Evolutionary conservation across 352 stramenopile genomes (phyloP), one percentile per base, ranked within the genome.

Genomic region (Pythium angustatum): DNA sequence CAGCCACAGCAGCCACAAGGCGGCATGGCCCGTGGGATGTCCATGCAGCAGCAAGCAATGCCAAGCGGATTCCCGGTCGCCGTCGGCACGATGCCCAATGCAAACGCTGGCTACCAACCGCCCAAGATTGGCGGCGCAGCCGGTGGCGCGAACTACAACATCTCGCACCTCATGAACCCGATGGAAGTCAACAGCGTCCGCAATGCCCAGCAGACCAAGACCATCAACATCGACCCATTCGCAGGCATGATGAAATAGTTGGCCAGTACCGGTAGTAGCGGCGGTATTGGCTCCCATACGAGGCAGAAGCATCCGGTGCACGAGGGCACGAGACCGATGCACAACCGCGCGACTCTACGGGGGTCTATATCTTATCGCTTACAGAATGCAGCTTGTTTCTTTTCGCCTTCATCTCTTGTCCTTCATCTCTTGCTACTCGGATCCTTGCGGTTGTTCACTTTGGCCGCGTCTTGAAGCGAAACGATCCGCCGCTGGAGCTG

Each of bases 161-260:
- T 94, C 54, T 92, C 85, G 12, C 79, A 90, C 62, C 66, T 92
- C 43, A 90, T 94, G 83, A 90, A 92, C 62, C 85, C 85, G 12
- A 81, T 75, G 44, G 85, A 78, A 40, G 73, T 92, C 53, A 81
- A 77, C 57, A 71, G 76, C 44, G 73, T 73, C 9, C 55, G 50
- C 66, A 78, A 59, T 61, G 59, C 67, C 21, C 73, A 81, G 52
- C 58, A 75, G 19, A 59, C 70, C 72, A 88, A 91, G 69, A 77
- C 75, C 50, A 93, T 94, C 68, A 90, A 91, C 64, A 94, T 94
- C 58, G 85, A 94, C 64, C 71, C 85, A 10, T 94, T 94, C 62
- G 81, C 83, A 31, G 73, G 71, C 21, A 68, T 94, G 73, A n/a
- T n/a, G n/a, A n/a, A n/a, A n/a, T n/a, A n/a, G n/a, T n/a, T n/a